Evolutionary conservation across 306 rosid species (phyloP).

Genomic region (Malus sieversii): DNA sequence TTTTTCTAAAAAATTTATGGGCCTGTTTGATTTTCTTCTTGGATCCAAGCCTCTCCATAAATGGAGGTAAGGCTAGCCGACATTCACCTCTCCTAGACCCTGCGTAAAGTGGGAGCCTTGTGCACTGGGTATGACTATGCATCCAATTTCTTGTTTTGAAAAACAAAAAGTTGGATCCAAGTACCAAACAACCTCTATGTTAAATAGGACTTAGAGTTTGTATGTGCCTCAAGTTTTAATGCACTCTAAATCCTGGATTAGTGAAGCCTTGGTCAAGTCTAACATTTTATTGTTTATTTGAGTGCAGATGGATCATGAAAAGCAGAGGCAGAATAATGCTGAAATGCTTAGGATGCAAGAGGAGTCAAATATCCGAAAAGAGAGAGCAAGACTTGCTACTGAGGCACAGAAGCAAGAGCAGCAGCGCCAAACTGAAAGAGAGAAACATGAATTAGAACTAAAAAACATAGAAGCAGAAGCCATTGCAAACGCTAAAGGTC

Average conservation of each 20-base stretch:
- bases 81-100: no score
- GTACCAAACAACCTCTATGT: not conserved
- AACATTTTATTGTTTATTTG: constrained; percentile 7
- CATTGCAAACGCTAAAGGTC: constrained; percentile 92
- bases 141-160: not conserved
- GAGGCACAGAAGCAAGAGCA: constrained; percentile 93
- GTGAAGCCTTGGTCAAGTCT: not conserved
- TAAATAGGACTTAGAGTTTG: constrained; percentile 4
- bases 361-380: constrained; percentile 72
- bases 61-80: no score
- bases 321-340: constrained; percentile 77
- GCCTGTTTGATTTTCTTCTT: not conserved
- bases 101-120: no score
- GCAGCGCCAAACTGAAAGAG: constrained; percentile 80
- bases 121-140: no score
- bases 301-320: constrained; percentile 77
- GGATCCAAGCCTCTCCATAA: no score
- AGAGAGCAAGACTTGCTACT: constrained; percentile 73
- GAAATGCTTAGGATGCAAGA: constrained; percentile 96
- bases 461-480: constrained; percentile 90
- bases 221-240: not conserved
- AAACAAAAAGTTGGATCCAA: not conserved
- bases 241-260: not conserved
- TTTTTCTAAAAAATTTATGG: not conserved
- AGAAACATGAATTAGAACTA: constrained; percentile 85